A percentile compares a stretch with the other conserved stretches of the same genome.
Conservation (phyloP, 2,329 filamentous ascomycete species). For the Aspergillus flavus region DNA sequence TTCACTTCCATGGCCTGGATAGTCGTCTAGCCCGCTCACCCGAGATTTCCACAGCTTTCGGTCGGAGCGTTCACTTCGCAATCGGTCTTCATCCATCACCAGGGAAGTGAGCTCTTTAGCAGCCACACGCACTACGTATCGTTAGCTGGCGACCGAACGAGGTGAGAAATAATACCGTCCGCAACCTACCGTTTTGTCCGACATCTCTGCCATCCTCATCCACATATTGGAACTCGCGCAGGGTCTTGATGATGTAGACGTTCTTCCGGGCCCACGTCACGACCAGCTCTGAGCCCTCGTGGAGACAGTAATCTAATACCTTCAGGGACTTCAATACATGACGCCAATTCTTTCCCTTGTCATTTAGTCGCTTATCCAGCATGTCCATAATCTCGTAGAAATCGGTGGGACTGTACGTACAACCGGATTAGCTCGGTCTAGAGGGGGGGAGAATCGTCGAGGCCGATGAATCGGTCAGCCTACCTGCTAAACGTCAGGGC, state of each 20-base stretch:
- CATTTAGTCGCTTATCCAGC: slow-evolving; percentile 96
- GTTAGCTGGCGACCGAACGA: neutral
- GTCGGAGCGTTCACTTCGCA: slow-evolving; percentile 87
- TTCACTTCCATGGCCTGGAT: slow-evolving; percentile 46
- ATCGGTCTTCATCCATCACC: slow-evolving; percentile 88
- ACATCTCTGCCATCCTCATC: slow-evolving; percentile 96
- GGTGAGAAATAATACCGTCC: neutral
- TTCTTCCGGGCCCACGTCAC: slow-evolving; percentile 98
- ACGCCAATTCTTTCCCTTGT: slow-evolving; percentile 99
- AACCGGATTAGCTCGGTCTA: neutral
- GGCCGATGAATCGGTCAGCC: slow-evolving; percentile 36
- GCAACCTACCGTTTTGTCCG: slow-evolving; percentile 82
- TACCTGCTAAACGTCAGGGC: slow-evolving; percentile 98
- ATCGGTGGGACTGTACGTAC: slow-evolving; percentile 73
- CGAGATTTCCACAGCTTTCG: slow-evolving; percentile 96
- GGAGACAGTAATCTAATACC: slow-evolving; percentile 95
- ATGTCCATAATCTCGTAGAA: slow-evolving; percentile 99
- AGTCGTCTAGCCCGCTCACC: slow-evolving; percentile 87
- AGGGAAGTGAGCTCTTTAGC: slow-evolving; percentile 94
- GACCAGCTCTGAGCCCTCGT: slow-evolving; percentile 93
- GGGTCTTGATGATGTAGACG: slow-evolving; percentile 97
- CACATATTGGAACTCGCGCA: slow-evolving; percentile 94
- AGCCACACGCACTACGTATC: slow-evolving; percentile 76
- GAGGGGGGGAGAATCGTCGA: neutral
- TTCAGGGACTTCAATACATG: slow-evolving; percentile 97